Conservation (phyloP, 345 rosid species). For the Arabidopsis arenosa region DNA sequence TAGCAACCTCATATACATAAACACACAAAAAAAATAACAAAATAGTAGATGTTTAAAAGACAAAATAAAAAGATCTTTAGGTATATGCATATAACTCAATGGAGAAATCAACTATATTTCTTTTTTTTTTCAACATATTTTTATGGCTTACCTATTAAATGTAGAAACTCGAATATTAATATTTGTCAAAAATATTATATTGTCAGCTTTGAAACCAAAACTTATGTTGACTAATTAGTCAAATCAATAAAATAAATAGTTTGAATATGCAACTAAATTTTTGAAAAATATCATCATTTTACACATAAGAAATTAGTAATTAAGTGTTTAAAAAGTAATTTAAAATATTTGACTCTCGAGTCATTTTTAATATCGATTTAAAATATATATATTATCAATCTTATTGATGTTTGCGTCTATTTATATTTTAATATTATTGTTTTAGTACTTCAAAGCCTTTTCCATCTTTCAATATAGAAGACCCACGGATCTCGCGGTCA, state of each 20-base stretch:
- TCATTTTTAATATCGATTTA: too few species aligned
- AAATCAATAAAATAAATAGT: background rate
- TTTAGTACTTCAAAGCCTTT: slow-evolving; percentile 37
- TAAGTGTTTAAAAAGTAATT: too few species aligned
- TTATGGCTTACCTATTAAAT: background rate
- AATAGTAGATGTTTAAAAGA: background rate
- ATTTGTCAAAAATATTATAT: background rate
- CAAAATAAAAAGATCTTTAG: background rate
- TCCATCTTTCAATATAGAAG: slow-evolving; percentile 27
- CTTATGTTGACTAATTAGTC: slow-evolving; percentile 11
- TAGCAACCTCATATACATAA: background rate
- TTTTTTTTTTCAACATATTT: background rate
- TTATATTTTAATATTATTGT: slow-evolving; percentile 17
- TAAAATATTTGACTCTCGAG: too few species aligned
- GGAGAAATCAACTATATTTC: background rate
- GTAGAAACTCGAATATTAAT: background rate
- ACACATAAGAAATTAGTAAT: background rate
- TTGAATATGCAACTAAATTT: background rate
- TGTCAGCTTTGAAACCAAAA: background rate
- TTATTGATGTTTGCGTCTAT: slow-evolving; percentile 28
- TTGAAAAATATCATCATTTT: background rate
- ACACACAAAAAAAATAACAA: background rate
- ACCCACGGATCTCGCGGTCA: slow-evolving; percentile 43
- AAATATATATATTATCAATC: too few species aligned
- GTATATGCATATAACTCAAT: background rate